phyloP scores from a whole-genome alignment of 2,329 filamentous ascomycete genomes.

The Fusarium marasasianum region DNA sequence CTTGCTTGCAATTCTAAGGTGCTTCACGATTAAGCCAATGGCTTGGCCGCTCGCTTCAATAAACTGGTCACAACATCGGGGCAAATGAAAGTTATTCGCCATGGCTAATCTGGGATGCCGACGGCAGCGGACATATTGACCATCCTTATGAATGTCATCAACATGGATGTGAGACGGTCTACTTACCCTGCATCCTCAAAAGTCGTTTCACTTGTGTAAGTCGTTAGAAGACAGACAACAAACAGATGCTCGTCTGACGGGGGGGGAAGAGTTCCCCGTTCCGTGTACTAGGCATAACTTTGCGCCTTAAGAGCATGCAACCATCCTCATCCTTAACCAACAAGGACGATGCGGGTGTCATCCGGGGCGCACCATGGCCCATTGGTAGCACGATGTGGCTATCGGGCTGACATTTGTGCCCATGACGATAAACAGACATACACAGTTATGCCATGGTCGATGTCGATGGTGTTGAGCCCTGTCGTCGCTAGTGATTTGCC shows the following conservation, averaged over 20 bases:
- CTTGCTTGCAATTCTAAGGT: neutral
- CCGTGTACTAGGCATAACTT: conserved; percentile 25
- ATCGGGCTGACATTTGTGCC: conserved; percentile 27
- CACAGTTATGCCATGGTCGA: conserved; percentile 9
- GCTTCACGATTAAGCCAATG: neutral
- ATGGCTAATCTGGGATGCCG: conserved; percentile 2
- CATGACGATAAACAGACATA: conserved; percentile 16
- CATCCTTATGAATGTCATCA: neutral
- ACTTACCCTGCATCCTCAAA: conserved; percentile 12
- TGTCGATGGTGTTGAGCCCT: conserved; percentile 7
- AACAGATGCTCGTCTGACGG: conserved; percentile 12
- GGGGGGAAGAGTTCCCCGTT: conserved; percentile 7
- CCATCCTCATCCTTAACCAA: conserved; percentile 5
- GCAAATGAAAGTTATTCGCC: neutral
- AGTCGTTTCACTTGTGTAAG: neutral
- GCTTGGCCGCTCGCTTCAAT: neutral
- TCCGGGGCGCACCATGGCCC: conserved; percentile 14
- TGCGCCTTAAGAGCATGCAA: conserved; percentile 10
- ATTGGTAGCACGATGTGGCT: conserved; percentile 22
- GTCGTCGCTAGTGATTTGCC: neutral
- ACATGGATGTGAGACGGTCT: neutral
- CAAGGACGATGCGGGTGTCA: conserved; percentile 20
- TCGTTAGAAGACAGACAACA: neutral
- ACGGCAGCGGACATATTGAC: conserved; percentile 3
- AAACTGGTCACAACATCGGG: neutral